Evolutionary conservation across 1,284 basidiomycete genomes (phyloP).

Genomic region (Ustilago loliicola): DNA sequence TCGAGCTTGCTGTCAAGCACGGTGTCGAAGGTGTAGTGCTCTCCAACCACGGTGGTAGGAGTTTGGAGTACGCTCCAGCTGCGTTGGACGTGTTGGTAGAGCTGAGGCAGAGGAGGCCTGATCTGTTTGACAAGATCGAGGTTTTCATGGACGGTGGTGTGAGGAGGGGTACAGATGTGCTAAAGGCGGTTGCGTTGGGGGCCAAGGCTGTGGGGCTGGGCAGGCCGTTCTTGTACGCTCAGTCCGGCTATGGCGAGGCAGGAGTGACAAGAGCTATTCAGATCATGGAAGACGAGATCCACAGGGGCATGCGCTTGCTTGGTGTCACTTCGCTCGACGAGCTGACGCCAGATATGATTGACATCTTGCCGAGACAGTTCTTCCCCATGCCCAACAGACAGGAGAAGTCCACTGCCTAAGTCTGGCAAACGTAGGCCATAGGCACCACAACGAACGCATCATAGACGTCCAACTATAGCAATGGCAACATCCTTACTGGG

Average conservation of each 20-base stretch:
- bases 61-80: conserved; percentile 65
- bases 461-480: neutral
- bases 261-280: conserved; percentile 81
- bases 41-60: conserved; percentile 73
- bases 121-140: conserved; percentile 76
- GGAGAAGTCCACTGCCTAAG: conserved; percentile 7
- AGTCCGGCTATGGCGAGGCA: conserved; percentile 86
- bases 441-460: neutral
- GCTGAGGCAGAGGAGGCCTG: conserved; percentile 75
- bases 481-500: no score
- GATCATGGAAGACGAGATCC: conserved; percentile 84
- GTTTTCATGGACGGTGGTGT: conserved; percentile 93
- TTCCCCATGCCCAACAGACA: conserved; percentile 18
- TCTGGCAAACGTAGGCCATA: neutral
- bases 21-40: conserved; percentile 73
- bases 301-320: conserved; percentile 82
- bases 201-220: conserved; percentile 91
- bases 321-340: conserved; percentile 81
- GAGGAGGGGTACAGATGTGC: conserved; percentile 78
- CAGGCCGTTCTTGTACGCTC: conserved; percentile 88
- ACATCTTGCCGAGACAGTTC: conserved; percentile 57
- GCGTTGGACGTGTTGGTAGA: conserved; percentile 74
- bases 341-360: conserved; percentile 83
- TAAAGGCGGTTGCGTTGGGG: conserved; percentile 86
- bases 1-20: conserved; percentile 76